These are phyloP conservation scores for Mucuna pruriens DNA, from an alignment of 306 rosid species.

Conservation along the genomic window DNA sequence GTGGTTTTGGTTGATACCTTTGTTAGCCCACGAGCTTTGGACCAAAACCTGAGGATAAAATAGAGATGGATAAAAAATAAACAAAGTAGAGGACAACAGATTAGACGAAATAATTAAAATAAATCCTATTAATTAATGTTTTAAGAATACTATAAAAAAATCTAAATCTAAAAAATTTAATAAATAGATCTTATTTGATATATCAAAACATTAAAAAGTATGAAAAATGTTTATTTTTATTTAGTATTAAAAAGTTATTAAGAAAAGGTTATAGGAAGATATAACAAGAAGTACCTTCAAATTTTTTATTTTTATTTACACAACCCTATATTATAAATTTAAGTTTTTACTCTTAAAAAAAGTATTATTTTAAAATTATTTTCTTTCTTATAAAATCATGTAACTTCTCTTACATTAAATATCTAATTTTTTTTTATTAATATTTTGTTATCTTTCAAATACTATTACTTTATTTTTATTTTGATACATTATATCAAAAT, in stretches of 20 bases:
- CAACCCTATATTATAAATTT: background rate
- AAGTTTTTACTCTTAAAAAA: background rate
- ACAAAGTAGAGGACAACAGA: background rate
- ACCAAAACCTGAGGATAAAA: background rate
- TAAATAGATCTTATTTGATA: too few relatives aligned
- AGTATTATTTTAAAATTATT: background rate
- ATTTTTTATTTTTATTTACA: too few relatives aligned
- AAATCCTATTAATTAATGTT: background rate
- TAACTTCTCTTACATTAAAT: background rate
- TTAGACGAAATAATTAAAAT: background rate
- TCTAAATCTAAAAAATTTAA: background rate
- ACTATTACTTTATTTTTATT: background rate
- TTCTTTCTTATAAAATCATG: background rate
- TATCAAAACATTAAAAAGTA: too few relatives aligned
- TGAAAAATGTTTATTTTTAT: too few relatives aligned
- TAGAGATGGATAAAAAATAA: too few relatives aligned
- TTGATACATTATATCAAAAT: background rate
- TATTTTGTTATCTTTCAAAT: background rate
- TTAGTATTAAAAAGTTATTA: too few relatives aligned
- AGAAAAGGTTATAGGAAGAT: too few relatives aligned
- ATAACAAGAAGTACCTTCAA: background rate
- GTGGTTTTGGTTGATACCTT: background rate
- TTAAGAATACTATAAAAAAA: background rate
- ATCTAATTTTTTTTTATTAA: background rate
- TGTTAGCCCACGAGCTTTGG: background rate